Evolutionary conservation across 768 basidiomycete species (phyloP), one percentile per base, ranked within the genome.

Genomic region (Mycena venus): DNA sequence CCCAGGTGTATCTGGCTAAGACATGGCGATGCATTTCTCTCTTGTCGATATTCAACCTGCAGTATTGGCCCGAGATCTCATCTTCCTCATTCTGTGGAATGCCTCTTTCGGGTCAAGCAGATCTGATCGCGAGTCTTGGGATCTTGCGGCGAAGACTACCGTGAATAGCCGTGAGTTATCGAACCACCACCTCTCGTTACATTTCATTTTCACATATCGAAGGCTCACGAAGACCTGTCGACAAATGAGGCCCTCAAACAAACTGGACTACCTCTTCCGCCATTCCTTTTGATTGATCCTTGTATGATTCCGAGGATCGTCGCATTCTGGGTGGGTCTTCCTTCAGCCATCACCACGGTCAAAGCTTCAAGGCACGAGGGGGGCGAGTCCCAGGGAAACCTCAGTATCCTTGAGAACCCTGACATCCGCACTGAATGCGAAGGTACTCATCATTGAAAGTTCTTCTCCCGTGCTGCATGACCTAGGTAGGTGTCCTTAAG

Each of bases 21-120:
- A 34, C 11, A 10, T 44, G 3, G 15, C 31, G 6, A 25, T 53
- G 29, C 63, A 65, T 27, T 65, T 65, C 47, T 23, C 63, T 38
- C 63, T 65, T 14, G 12, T 65, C 17, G 63, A 65, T 36, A 65
- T 65, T 31, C 63, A 65, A 19, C 63, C 63, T 4, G 63, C 63
- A 12, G 63, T 25, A 6, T 53, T 53, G 34, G 49, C 63, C 32
- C 44, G 63, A 25, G 63, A 65, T 29, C 47, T 65, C 21, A 51
- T 65, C 47, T n/a, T 65, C 1, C 7, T 51, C 6, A 17, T 66
- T 14, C 15, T 55, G 12, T 66, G 49, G 64, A 55, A 55, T 19
- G 42, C 51, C 0, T 44, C 62, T 23, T 3, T 19, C 5, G 47
- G 36, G 36, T 38, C 7, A 32, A 25, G 2, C 38, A 3, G 23